Evolutionary conservation across 1,284 basidiomycete species (phyloP), one percentile per base, ranked within the genome.

Genomic region (Tilletia indica): DNA sequence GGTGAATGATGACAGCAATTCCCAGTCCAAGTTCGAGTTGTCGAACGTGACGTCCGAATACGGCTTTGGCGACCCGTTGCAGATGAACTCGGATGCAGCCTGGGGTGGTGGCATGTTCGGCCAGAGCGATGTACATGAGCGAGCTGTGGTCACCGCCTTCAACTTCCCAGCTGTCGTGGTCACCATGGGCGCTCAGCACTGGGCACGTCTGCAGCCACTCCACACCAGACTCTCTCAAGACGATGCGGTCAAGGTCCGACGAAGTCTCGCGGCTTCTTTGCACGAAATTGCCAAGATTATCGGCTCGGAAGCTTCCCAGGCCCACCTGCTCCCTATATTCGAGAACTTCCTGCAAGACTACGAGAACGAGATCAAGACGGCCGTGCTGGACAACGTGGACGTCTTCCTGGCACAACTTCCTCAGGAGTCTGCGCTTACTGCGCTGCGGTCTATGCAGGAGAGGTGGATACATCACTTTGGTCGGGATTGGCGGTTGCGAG

Each of bases 121-220:
- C 11, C 61, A 64, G 34, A 38, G 16, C 16, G 61, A 64, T n/a
- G 61, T 64, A 4, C 89, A 90, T 0, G 90, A 92, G 70, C 90
- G 94, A 56, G 90, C 93, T 11, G 87, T 95, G 19, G 91, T 97
- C 39, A 92, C 93, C 77, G 93, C 93, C 8, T 98, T 95, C 87
- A 98, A 97, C 85, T 91, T 93, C 80, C 96, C 95, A 21, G 95
- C 95, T 12, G 93, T 98, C 1, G 89, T 90, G 12, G 87, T 95
- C 8, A 93, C 94, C 0, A 87, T 97, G 19, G 95, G 95, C 4
- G 85, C 87, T 4, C 84, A 85, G 2, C 88, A 92, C 61, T 99
- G 95, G 95, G 80, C 84, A n/a, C 88, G 91, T 73, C 86, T 99
- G 14, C 89, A 91, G 38, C 87, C 87, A 5, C 86, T 90, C 56